phyloP scores from a whole-genome alignment of 1,284 basidiomycete species.

The Cutaneotrichosporon mucoides region DNA sequence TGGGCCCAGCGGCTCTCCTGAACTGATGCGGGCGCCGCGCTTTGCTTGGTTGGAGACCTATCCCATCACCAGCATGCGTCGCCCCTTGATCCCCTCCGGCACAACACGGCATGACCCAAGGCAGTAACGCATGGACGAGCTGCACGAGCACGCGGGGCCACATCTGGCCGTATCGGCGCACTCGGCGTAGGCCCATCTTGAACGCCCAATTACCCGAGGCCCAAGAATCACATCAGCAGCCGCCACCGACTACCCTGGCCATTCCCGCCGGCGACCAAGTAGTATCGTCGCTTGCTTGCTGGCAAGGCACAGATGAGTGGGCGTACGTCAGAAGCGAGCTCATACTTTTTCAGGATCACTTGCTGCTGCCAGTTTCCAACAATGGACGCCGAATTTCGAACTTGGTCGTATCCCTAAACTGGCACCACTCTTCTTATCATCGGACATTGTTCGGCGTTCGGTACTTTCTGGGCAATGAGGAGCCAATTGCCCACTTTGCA shows the following conservation, averaged over 20 bases:
- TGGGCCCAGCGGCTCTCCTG: too few relatives aligned
- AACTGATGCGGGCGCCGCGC: too few relatives aligned
- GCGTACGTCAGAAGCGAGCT: too few relatives aligned
- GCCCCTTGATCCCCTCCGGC: too few relatives aligned
- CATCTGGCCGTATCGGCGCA: background rate
- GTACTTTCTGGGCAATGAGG: too few relatives aligned
- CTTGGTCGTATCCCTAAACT: background rate
- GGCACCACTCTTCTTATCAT: background rate
- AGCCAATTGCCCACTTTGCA: too few relatives aligned
- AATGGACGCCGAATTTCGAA: background rate
- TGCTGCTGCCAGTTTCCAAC: background rate
- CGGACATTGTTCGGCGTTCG: background rate
- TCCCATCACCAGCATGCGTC: too few relatives aligned
- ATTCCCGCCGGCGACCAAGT: background rate
- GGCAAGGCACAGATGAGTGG: background rate
- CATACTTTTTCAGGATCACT: too few relatives aligned
- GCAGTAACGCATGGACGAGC: too few relatives aligned
- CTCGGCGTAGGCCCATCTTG: conserved; percentile 4
- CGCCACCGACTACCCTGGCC: background rate
- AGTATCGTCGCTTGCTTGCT: background rate
- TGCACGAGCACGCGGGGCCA: background rate
- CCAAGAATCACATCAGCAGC: background rate
- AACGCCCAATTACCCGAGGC: background rate
- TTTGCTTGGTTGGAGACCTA: too few relatives aligned
- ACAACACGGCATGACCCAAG: too few relatives aligned